These are phyloP conservation scores for Parastagonospora nodorum DNA, from an alignment of 2,329 filamentous ascomycete species.

Conservation along the genomic window DNA sequence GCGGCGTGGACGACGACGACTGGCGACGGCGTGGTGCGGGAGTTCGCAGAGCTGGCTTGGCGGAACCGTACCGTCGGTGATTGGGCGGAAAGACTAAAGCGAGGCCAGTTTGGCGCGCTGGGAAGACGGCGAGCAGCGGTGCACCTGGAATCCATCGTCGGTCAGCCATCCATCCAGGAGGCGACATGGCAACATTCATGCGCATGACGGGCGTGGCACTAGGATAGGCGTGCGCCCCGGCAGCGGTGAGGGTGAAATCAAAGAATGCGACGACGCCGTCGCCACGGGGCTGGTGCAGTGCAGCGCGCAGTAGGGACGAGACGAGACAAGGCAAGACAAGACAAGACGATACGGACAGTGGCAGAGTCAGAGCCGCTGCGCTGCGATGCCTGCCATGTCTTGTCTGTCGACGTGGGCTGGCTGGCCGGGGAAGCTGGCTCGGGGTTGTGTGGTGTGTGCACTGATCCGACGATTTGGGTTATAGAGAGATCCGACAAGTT, in stretches of 20 bases:
- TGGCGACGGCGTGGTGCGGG: slow-evolving; percentile 3
- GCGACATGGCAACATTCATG: slow-evolving; percentile 5
- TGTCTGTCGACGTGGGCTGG: background rate
- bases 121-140: background rate
- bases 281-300: background rate
- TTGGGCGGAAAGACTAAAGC: slow-evolving; percentile 6
- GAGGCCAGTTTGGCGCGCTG: background rate
- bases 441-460: background rate
- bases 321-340: no score
- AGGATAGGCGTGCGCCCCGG: background rate
- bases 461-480: slow-evolving; percentile 23
- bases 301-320: background rate
- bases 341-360: no score
- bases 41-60: slow-evolving; percentile 12
- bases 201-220: background rate
- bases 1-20: slow-evolving; percentile 1
- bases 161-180: slow-evolving; percentile 5
- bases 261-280: background rate
- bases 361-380: no score
- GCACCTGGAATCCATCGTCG: slow-evolving; percentile 3
- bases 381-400: no score
- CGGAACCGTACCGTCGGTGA: slow-evolving; percentile 10
- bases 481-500: slow-evolving; percentile 18
- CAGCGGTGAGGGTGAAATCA: background rate
- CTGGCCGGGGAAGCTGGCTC: background rate